Evolutionary conservation across 2,329 filamentous ascomycete species (phyloP), one percentile per base, ranked within the genome.

Genomic region (Plectosphaerella plurivora): DNA sequence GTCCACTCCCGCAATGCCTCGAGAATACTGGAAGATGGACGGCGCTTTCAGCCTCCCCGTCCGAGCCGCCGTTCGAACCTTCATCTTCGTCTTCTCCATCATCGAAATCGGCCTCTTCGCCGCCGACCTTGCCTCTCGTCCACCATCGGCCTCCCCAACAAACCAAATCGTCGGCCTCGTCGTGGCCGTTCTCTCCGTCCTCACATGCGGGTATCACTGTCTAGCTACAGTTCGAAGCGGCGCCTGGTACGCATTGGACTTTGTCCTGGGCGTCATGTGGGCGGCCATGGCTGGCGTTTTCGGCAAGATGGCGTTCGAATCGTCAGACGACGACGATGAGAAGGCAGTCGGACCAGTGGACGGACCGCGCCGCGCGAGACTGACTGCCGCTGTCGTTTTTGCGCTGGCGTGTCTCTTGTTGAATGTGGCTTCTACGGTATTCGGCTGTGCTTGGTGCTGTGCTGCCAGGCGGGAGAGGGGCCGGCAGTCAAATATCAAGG

Each of bases 11-110:
- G 9, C 28, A 4, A 33, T 33, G 28, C 28, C 28, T 33, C 28
- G 28, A 33, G 51, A 55, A 47, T 55, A 55, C 16, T 55, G 53
- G 51, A 22, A 53, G 15, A 33, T 33, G 28, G 28, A 33, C 28
- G 51, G 53, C 10, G 35, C 47, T 20, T 55, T 53, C n/a, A 47
- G 53, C 20, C 47, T 55, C 14, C 25, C 47, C 15, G 47, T 48
- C 24, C 51, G 51, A n/a, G 51, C 51, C 20, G n/a, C 36, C 18
- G 24, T 55, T 5, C 51, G 51, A 24, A 53, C 47, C 44, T 25
- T 55, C n/a, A 47, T 50, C 11, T 55, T 55, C 44, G 22, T 50
- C 51, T 48, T 55, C 53, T 16, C 53, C 12, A 49, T 53, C 20
- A 42, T 53, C 47, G 25, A 28, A n/a, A 50, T 50, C 15, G 51